Conservation (phyloP, 1,139 yeast genomes). For the Lodderomyces pseudojiufengensis region DNA sequence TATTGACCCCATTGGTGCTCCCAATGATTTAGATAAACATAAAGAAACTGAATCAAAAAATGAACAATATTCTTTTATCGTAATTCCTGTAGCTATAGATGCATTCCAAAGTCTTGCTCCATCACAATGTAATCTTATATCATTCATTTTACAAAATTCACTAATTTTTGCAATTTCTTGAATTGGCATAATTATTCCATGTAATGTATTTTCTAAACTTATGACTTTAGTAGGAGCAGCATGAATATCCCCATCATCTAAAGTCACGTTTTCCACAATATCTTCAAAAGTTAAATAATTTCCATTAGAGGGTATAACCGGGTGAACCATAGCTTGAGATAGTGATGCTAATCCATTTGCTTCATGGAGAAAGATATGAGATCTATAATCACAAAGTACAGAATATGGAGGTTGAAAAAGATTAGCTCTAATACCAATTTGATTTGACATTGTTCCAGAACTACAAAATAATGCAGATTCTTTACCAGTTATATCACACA, state of each 20-base stretch:
- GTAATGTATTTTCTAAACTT: conserved; percentile 83
- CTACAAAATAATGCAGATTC: conserved; percentile 82
- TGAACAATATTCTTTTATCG: conserved; percentile 68
- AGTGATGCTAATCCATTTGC: conserved; percentile 90
- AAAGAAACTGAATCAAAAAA: conserved; percentile 85
- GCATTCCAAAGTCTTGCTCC: conserved; percentile 98
- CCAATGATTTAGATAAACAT: conserved; percentile 86
- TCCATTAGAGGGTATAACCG: conserved; percentile 75
- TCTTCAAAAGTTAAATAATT: conserved; percentile 72
- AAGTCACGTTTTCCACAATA: conserved; percentile 57
- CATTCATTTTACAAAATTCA: conserved; percentile 62
- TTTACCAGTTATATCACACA: conserved; percentile 72
- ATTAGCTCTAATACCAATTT: conserved; percentile 76
- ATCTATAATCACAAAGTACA: conserved; percentile 77
- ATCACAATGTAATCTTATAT: conserved; percentile 74
- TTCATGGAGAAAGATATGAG: conserved; percentile 80
- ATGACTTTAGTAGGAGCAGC: conserved; percentile 84
- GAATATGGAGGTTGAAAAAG: conserved; percentile 84
- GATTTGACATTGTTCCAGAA: conserved; percentile 90
- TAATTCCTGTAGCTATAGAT: conserved; percentile 65
- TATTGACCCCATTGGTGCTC: conserved; percentile 93
- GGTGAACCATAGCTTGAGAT: conserved; percentile 89
- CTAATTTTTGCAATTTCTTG: conserved; percentile 76
- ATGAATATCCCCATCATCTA: conserved; percentile 83
- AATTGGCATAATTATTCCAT: conserved; percentile 77